These are phyloP conservation scores for Gaultheria prostrata DNA, from an alignment of 148 eudicot genomes.

Conservation along the genomic window DNA sequence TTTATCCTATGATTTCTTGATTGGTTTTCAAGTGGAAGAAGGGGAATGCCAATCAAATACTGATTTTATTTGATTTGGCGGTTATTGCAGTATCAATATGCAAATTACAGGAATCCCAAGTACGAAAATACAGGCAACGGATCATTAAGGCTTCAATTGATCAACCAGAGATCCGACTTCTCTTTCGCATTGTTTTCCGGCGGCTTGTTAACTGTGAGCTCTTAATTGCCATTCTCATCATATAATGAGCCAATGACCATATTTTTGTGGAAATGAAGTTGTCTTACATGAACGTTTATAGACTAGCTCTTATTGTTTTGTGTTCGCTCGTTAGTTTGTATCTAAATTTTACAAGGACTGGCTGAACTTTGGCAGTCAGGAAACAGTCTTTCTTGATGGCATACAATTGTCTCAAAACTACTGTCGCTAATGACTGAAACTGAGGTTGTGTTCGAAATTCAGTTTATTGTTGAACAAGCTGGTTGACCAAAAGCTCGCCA, in stretches of 20 bases:
- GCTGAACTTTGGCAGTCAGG: not conserved
- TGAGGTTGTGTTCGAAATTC: not conserved
- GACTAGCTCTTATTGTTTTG: not conserved
- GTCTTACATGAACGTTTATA: not conserved
- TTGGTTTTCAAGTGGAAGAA: not conserved
- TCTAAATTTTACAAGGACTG: not conserved
- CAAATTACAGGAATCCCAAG: slow-evolving; percentile 54
- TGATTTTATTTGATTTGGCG: not conserved
- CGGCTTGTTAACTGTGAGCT: slow-evolving; percentile 58
- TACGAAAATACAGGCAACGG: slow-evolving; percentile 62
- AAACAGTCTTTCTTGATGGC: not conserved
- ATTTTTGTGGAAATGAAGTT: not conserved
- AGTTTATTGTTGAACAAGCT: not conserved
- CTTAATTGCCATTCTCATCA: slow-evolving; percentile 1
- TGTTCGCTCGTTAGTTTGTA: not conserved
- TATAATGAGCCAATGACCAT: not conserved
- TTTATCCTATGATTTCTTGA: not conserved
- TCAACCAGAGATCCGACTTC: slow-evolving; percentile 86
- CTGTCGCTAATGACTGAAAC: not conserved
- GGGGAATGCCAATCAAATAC: not conserved
- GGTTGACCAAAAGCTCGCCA: not conserved
- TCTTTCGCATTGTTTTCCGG: slow-evolving; percentile 85
- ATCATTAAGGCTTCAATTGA: slow-evolving; percentile 61
- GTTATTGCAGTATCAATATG: slow-evolving; percentile 71
- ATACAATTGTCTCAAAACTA: not conserved